Base-by-base conservation (phyloP, 306 rosid species). In the Senna tora region DNA sequence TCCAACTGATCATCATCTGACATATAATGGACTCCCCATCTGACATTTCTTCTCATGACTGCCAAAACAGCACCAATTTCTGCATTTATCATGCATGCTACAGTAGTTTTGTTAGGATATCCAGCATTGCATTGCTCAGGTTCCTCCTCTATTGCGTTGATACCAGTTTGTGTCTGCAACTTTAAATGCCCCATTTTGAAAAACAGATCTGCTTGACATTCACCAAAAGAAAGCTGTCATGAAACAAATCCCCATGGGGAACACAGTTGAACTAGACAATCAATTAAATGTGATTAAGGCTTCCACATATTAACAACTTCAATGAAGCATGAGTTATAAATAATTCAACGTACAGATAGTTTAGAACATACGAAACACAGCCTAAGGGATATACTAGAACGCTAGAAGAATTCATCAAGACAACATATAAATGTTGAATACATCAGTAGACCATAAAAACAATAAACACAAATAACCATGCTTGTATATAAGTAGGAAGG, bases 51-150 rank as follows among this genome's bases (percentile, higher is more conserved):
- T 80, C 97, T 84, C 97, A 94, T 94, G 56, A 94, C 97, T 9
- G 96, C 96, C 84, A 94, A 88, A 75, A 94, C 99, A 46, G 99
- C 88, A 74, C 97, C 96, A 41, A 94, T 85, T 87, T 94, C 99
- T 56, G 96, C 86, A 89, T 94, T 94, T 81, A 91, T 86, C 87
- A 91, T 91, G 89, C 97, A 91, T 54, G 95, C 95, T 61, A 94
- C 78, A 64, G 95, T 83, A 64, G 87, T 80, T 77, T 84, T 86
- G 55, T 76, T 82, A 51, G 94, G 84, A 81, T 71, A 69, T 11
- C 78, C 72, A 63, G 63, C 87, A 74, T 79, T 83, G 8, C 60
- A 73, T 59, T 76, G 84, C 82, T 77, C 94, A 47, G 86, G 80
- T 80, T 86, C 98, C 77, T 85, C 97, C 83, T 94, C 97, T 28